phyloP scores from a whole-genome alignment of 2,329 filamentous ascomycete genomes.

The Colletotrichum costaricense region DNA sequence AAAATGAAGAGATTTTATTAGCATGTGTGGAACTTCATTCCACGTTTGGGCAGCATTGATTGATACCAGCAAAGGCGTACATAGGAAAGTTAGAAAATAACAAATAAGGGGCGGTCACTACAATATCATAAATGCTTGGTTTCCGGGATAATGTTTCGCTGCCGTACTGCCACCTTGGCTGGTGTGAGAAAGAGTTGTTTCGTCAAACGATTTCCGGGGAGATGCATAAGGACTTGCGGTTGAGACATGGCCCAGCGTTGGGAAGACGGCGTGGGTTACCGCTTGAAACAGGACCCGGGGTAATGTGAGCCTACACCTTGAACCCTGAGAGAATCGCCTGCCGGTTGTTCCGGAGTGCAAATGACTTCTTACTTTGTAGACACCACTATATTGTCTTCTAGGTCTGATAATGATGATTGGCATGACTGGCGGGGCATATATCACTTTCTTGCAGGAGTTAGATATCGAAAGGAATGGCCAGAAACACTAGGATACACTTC shows the following conservation, averaged over 20 bases:
- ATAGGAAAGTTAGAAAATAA: slow-evolving; percentile 7
- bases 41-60: slow-evolving; percentile 25
- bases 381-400: no score
- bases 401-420: no score
- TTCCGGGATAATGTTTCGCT: neutral
- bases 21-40: slow-evolving; percentile 12
- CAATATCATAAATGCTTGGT: neutral
- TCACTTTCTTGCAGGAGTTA: no score
- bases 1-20: neutral
- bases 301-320: neutral
- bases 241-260: neutral
- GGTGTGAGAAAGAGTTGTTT: neutral
- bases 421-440: no score
- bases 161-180: neutral
- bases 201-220: neutral
- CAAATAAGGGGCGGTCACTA: neutral
- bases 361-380: neutral
- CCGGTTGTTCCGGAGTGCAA: neutral
- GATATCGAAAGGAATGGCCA: neutral
- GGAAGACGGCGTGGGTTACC: neutral
- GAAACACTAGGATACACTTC: neutral
- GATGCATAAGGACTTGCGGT: neutral
- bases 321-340: neutral
- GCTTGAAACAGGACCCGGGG: neutral
- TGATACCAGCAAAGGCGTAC: slow-evolving; percentile 32